Evolutionary conservation across 1,284 basidiomycete species (phyloP), one percentile per base, ranked within the genome.

Genomic region (Marasmius fiardii): DNA sequence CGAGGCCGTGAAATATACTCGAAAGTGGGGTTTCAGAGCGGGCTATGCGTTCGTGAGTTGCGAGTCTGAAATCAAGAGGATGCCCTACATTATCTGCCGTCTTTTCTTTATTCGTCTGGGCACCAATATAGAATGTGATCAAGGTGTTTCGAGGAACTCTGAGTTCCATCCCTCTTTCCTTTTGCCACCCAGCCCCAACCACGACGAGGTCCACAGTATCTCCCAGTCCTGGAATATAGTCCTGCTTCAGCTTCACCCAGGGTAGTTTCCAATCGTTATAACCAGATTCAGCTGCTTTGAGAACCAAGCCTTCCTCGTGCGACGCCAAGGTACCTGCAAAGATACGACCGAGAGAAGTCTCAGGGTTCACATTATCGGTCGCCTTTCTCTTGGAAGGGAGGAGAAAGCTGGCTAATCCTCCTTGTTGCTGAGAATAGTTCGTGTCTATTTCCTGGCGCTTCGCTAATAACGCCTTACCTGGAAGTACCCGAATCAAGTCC

Each of bases 231-330:
- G 83, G 82, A 37, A 96, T 91, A 62, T 94, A 95, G 66, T 95
- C 93, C 66, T 79, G 83, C 74, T 90, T 88, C 47, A 93, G 79
- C 74, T 95, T 94, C 45, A 92, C 83, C 91, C 92, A 94, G 18
- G 83, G 86, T 51, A 74, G 68, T 11, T 67, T 69, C 61, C 68
- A 74, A 61, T 87, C 85, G 55, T 85, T 84, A 66, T 95, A 94
- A 0, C 53, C 60, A 0, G 87, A 85, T 10, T 80, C 74, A 2
- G 80, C 80, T 0, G 86, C 84, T 67, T 96, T 96, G 54, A 96
- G 73, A 4, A 96, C 85, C 0, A 93, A 67, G 0, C 93, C 85
- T 64, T 87, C 86, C 61, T 85, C 70, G 48, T 77, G 72, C 43
- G 75, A 68, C 1, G 78, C 77, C 44, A 84, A 76, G 12, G 72